Percentiles rank a stretch among this genome's conserved stretches.
These are phyloP conservation scores for Phymatotrichopsis omnivora DNA, from an alignment of 2,329 filamentous ascomycete genomes.

Conservation along the genomic window DNA sequence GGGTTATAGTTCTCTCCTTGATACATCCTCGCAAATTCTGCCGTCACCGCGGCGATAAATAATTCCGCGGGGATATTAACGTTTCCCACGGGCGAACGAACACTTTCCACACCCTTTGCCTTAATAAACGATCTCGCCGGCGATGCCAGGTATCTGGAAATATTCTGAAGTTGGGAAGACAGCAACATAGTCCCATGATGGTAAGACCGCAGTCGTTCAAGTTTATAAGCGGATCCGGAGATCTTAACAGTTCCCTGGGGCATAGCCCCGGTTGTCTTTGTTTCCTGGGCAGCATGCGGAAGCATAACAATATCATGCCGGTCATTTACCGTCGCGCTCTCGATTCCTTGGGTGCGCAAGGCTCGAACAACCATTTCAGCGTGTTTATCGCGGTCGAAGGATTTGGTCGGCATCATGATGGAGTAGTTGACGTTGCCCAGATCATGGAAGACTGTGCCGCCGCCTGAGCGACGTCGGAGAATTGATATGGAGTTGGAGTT, in stretches of 20 bases:
- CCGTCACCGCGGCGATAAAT: constrained; percentile 45
- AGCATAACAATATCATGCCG: constrained; percentile 87
- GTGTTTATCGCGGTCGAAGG: constrained; percentile 76
- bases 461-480: constrained; percentile 76
- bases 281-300: constrained; percentile 31
- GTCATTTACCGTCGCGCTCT: constrained; percentile 65
- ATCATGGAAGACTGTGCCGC: constrained; percentile 92
- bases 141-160: constrained; percentile 64
- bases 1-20: constrained; percentile 35
- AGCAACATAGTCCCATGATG: constrained; percentile 92
- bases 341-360: constrained; percentile 50
- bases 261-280: constrained; percentile 18
- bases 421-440: constrained; percentile 88
- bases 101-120: constrained; percentile 81
- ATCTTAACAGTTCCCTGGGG: constrained; percentile 55
- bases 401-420: constrained; percentile 67
- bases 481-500: constrained; percentile 41
- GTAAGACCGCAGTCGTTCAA: constrained; percentile 68
- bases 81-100: constrained; percentile 75
- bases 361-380: constrained; percentile 90
- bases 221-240: constrained; percentile 89
- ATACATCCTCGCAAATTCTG: constrained; percentile 61
- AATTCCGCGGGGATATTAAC: constrained; percentile 50
- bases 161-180: constrained; percentile 57
- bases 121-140: constrained; percentile 66